phyloP scores from a whole-genome alignment of 73 alveolate species.

The Blepharisma stoltei region DNA sequence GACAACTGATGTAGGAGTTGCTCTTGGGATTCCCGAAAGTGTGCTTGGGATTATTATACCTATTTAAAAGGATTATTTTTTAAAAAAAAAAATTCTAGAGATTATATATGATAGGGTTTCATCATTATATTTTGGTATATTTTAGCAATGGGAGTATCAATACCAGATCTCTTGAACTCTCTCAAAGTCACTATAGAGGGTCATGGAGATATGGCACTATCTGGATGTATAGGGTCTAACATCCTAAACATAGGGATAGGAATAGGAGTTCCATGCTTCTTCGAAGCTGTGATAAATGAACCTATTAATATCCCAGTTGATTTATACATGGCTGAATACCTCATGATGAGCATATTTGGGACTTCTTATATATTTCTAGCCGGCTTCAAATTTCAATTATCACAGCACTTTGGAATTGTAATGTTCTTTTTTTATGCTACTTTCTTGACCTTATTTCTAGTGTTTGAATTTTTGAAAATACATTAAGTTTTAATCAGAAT shows the following conservation, averaged over 20 bases:
- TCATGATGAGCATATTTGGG: not conserved
- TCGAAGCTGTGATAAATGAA: constrained; percentile 2
- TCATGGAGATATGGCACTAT: constrained; percentile 1
- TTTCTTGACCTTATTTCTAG: not conserved
- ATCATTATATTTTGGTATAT: no score
- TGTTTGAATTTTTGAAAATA: constrained; percentile 6
- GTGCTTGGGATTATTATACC: constrained; percentile 19
- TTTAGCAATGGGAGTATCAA: not conserved
- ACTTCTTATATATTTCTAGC: not conserved
- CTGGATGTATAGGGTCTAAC: constrained; percentile 15
- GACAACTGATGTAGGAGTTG: constrained; percentile 16
- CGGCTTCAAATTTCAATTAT: constrained; percentile 11
- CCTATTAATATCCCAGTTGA: not conserved
- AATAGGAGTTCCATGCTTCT: constrained; percentile 24
- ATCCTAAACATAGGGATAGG: not conserved
- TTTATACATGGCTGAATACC: not conserved
- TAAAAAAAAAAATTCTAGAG: no score
- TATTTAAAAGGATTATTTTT: no score
- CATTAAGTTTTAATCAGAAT: no score
- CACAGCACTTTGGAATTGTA: constrained; percentile 9
- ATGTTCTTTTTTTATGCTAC: constrained; percentile 4
- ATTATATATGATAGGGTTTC: no score
- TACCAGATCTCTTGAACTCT: constrained; percentile 18
- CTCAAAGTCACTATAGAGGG: not conserved
- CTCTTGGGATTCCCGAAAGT: constrained; percentile 18